Evolutionary conservation across 1,284 basidiomycete species (phyloP).

Genomic region (Leccinum holopus): DNA sequence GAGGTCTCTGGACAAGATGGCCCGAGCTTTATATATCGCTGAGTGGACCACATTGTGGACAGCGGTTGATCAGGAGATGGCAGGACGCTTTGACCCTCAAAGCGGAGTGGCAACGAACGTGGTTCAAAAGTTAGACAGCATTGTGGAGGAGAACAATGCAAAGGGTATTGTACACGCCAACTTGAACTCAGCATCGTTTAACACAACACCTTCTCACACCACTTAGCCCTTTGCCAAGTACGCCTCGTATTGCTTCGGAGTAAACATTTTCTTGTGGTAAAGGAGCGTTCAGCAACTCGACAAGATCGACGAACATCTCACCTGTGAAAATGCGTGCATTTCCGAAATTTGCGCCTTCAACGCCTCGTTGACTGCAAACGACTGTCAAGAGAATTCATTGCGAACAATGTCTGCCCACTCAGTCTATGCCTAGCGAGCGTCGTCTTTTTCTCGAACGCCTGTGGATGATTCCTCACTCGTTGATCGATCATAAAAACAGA

Average conservation of each 20-base stretch:
- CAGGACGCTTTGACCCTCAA: slow-evolving; percentile 12
- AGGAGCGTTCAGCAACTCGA: slow-evolving; percentile 2
- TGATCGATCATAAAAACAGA: background rate
- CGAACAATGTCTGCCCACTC: slow-evolving; percentile 42
- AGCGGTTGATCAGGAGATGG: background rate
- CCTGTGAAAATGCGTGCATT: slow-evolving; percentile 86
- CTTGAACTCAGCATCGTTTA: background rate
- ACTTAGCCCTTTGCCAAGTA: slow-evolving; percentile 43
- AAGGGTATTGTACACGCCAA: background rate
- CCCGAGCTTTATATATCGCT: slow-evolving; percentile 15
- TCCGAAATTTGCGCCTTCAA: slow-evolving; percentile 71
- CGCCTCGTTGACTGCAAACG: slow-evolving; percentile 63
- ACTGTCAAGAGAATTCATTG: slow-evolving; percentile 1
- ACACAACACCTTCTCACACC: background rate
- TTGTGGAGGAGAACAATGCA: slow-evolving; percentile 14
- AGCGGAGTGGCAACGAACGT: background rate
- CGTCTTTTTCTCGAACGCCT: slow-evolving; percentile 73
- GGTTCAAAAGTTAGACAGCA: slow-evolving; percentile 10
- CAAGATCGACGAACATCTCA: slow-evolving; percentile 29
- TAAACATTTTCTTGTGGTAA: slow-evolving; percentile 64
- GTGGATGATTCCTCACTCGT: slow-evolving; percentile 5
- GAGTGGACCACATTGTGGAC: slow-evolving; percentile 12
- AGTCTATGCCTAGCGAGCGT: slow-evolving; percentile 70
- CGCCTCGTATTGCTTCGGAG: slow-evolving; percentile 66
- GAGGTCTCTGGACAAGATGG: background rate